phyloP scores from a whole-genome alignment of 1,284 basidiomycete genomes.

The Moesziomyces antarcticus region DNA sequence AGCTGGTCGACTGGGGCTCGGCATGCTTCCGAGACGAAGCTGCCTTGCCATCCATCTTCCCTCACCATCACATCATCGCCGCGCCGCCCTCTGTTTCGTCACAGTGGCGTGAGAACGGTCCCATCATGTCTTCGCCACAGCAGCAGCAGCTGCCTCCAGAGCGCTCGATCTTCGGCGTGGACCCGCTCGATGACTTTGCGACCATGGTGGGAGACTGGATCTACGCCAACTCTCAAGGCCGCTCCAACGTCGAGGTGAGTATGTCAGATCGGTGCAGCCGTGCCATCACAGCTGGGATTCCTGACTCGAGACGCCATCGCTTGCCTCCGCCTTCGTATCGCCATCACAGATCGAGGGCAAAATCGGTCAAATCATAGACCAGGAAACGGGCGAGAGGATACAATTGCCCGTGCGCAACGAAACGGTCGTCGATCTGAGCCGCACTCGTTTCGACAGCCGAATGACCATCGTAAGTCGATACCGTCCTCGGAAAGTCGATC shows the following conservation, averaged over 20 bases:
- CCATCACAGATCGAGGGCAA: constrained; percentile 90
- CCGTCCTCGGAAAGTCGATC: too few relatives aligned
- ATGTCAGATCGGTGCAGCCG: neutral
- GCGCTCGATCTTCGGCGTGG: constrained; percentile 88
- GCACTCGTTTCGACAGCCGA: constrained; percentile 81
- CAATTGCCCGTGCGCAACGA: constrained; percentile 82
- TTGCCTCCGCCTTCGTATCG: too few relatives aligned
- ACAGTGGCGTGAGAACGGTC: neutral
- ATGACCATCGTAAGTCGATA: constrained; percentile 80
- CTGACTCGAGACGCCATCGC: too few relatives aligned
- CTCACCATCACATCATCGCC: neutral
- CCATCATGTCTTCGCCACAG: constrained; percentile 26
- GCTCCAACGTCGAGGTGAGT: constrained; percentile 71
- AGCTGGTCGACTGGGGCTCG: neutral
- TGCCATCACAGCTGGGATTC: neutral
- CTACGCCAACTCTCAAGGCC: constrained; percentile 68
- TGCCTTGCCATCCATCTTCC: constrained; percentile 3
- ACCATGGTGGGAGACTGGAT: constrained; percentile 90
- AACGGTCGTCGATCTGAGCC: constrained; percentile 73
- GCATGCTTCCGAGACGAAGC: neutral
- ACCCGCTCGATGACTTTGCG: constrained; percentile 94
- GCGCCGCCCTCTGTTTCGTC: neutral
- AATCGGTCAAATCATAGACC: constrained; percentile 82
- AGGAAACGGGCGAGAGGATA: constrained; percentile 72
- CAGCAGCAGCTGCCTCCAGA: constrained; percentile 71